A percentile compares a stretch with the other conserved stretches of the same genome.
Conservation (phyloP, 768 basidiomycete species). For the Pleurotus sapidus region DNA sequence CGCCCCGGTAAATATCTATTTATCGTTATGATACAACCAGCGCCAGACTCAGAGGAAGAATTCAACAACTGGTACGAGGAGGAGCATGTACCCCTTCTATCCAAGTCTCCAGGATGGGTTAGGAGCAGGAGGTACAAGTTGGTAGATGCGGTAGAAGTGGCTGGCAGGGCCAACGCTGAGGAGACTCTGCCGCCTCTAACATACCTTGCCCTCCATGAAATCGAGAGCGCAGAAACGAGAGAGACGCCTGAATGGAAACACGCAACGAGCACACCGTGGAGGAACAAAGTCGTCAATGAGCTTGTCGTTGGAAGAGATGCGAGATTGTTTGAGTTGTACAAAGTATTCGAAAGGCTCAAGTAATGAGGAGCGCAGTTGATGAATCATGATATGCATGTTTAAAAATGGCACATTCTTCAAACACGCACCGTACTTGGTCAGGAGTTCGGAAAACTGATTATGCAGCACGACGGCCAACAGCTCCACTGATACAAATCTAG, state of each 20-base stretch:
- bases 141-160: constrained; percentile 14
- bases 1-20: constrained; percentile 22
- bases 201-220: constrained; percentile 31
- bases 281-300: constrained; percentile 16
- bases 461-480: too few species aligned
- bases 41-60: constrained; percentile 22
- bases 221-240: constrained; percentile 14
- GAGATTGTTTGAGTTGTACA: constrained; percentile 24
- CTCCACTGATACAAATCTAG: too few species aligned
- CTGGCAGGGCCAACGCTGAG: constrained; percentile 10
- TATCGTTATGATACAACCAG: constrained; percentile 17
- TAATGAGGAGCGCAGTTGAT: too few species aligned
- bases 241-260: constrained; percentile 19
- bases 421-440: too few species aligned
- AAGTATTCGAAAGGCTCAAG: constrained; percentile 10
- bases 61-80: constrained; percentile 36
- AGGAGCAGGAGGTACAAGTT: constrained; percentile 27
- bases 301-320: constrained; percentile 13
- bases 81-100: constrained; percentile 27
- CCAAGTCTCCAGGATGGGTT: constrained; percentile 27
- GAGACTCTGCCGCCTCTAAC: constrained; percentile 16
- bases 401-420: too few species aligned
- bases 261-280: constrained; percentile 21
- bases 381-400: too few species aligned
- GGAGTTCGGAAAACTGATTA: too few species aligned